Evolutionary conservation across 164 flowering plant species (phyloP).

Genomic region (Cinnamomum micranthum): DNA sequence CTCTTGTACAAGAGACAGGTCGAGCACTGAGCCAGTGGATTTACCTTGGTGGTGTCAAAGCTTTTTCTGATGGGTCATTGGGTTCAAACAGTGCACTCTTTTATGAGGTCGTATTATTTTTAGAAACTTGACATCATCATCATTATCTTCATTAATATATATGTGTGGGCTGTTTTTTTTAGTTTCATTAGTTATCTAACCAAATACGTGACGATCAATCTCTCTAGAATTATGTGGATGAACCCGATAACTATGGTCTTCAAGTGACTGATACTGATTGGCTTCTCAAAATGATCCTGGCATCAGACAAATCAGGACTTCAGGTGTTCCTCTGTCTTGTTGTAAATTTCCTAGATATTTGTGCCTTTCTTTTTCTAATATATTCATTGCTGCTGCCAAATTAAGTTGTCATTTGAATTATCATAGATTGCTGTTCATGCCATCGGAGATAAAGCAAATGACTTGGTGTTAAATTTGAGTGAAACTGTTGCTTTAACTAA

Average conservation of each 20-base stretch:
- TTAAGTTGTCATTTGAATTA: neutral
- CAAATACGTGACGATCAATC: neutral
- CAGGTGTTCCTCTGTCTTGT: constrained; percentile 48
- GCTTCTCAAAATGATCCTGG: constrained; percentile 62
- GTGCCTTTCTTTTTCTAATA: neutral
- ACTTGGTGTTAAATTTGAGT: constrained; percentile 67
- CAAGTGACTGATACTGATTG: constrained; percentile 54
- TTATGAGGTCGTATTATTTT: constrained; percentile 53
- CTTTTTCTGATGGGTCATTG: constrained; percentile 92
- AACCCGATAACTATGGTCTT: constrained; percentile 74
- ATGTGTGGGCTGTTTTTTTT: neutral
- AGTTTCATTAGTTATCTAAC: constrained; percentile 1
- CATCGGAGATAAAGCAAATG: constrained; percentile 94
- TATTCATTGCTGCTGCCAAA: neutral
- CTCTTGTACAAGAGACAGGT: constrained; percentile 44
- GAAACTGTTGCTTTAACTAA: constrained; percentile 48
- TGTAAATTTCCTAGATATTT: neutral
- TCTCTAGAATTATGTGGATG: constrained; percentile 69
- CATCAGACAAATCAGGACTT: constrained; percentile 65
- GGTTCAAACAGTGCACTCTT: constrained; percentile 93
- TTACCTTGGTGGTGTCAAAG: constrained; percentile 89
- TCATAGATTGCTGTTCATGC: constrained; percentile 92
- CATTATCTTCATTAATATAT: neutral
- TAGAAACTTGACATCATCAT: neutral
- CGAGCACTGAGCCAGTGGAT: constrained; percentile 63